A percentile compares a stretch with the other conserved stretches of the same genome.
Conservation (phyloP, 352 stramenopile genomes). For the Phytophthora cactorum region DNA sequence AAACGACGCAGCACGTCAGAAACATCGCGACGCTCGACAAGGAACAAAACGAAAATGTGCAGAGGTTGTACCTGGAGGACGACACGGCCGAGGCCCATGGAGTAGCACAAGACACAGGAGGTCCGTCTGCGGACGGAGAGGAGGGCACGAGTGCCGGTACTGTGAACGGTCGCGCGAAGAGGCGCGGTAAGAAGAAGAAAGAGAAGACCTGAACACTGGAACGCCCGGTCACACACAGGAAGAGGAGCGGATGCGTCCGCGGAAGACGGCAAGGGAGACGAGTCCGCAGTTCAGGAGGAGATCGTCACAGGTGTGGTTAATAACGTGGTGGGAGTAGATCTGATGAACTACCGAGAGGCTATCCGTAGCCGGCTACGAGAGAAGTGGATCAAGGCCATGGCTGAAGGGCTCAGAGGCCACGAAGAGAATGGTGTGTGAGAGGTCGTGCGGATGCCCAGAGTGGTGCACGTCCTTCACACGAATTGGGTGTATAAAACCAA, state of each 20-base stretch:
- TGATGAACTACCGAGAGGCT: not conserved
- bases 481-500: constrained; percentile 2
- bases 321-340: not conserved
- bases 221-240: not conserved
- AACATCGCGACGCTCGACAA: not conserved
- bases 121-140: no score
- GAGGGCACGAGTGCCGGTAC: no score
- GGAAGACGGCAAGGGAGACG: not conserved
- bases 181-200: not conserved
- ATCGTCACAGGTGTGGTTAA: not conserved
- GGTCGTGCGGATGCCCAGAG: not conserved
- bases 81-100: not conserved
- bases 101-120: no score
- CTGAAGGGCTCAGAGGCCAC: not conserved
- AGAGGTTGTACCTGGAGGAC: not conserved
- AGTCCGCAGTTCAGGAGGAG: not conserved
- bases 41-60: not conserved
- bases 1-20: constrained; percentile 12
- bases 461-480: not conserved
- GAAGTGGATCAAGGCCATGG: not conserved
- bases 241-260: no score
- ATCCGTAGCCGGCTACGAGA: not conserved
- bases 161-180: not conserved
- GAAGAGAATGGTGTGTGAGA: not conserved
- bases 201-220: not conserved